Conservation (phyloP, 768 basidiomycete species). For the Macrocybe gigantea region DNA sequence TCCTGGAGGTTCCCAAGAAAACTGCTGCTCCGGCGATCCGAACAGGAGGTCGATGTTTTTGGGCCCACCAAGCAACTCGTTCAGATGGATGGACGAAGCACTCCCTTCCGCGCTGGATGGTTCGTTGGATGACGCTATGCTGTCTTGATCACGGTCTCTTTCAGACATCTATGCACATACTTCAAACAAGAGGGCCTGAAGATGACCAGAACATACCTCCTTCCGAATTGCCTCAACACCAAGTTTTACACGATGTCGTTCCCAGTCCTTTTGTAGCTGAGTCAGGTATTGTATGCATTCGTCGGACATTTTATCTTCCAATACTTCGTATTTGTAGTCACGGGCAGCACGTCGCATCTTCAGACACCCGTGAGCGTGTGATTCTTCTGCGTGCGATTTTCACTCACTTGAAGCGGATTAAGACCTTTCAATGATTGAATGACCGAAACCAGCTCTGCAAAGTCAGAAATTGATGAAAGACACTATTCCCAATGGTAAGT, state of each 20-base stretch:
- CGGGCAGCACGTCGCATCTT: constrained; percentile 91
- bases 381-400: not conserved
- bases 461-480: constrained; percentile 81
- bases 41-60: constrained; percentile 75
- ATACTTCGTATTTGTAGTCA: constrained; percentile 92
- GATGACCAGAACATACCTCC: constrained; percentile 47
- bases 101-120: constrained; percentile 28
- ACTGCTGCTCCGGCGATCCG: constrained; percentile 56
- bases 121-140: constrained; percentile 37
- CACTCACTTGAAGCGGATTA: constrained; percentile 82
- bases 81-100: constrained; percentile 21
- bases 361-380: constrained; percentile 4
- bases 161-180: constrained; percentile 48
- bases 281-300: constrained; percentile 93
- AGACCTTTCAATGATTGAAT: constrained; percentile 83
- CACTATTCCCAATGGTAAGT: constrained; percentile 38
- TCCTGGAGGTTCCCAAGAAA: constrained; percentile 71
- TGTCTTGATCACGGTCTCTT: constrained; percentile 64
- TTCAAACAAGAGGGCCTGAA: constrained; percentile 2
- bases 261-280: constrained; percentile 97
- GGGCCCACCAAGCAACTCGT: constrained; percentile 27
- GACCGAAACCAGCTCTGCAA: constrained; percentile 82
- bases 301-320: constrained; percentile 88
- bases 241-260: constrained; percentile 80
- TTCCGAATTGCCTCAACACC: constrained; percentile 82